Percentiles rank a stretch among this genome's conserved stretches.
These are phyloP conservation scores for Hypomontagnella monticulosa DNA, from an alignment of 495 filamentous ascomycete genomes.

Conservation along the genomic window DNA sequence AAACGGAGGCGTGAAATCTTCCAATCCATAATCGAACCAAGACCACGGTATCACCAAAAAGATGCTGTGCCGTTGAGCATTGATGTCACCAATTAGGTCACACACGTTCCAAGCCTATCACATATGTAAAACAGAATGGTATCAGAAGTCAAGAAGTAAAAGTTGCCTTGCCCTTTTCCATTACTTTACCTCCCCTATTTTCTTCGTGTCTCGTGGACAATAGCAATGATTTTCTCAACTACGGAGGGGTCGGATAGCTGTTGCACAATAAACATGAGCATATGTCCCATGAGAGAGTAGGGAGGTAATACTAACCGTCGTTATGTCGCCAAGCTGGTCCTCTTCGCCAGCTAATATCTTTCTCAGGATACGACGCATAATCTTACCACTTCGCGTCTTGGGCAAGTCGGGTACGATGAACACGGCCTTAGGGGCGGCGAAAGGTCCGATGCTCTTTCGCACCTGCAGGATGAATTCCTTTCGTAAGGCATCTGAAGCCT, in stretches of 20 bases:
- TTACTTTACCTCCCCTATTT: too few relatives aligned
- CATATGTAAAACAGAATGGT: constrained; percentile 30
- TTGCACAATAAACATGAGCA: constrained; percentile 49
- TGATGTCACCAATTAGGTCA: not conserved
- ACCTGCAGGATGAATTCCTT: constrained; percentile 96
- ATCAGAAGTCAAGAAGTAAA: constrained; percentile 23
- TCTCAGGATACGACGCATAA: constrained; percentile 95
- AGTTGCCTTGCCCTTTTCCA: constrained; percentile 18
- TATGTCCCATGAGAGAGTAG: constrained; percentile 5
- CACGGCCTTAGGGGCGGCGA: constrained; percentile 94
- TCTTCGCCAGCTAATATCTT: constrained; percentile 98
- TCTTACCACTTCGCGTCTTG: constrained; percentile 97
- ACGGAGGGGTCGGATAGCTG: constrained; percentile 90
- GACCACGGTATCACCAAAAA: not conserved
- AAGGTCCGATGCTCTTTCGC: constrained; percentile 95
- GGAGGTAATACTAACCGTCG: constrained; percentile 72
- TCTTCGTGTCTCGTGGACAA: constrained; percentile 70
- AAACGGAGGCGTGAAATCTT: constrained; percentile 17
- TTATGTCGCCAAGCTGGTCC: constrained; percentile 92
- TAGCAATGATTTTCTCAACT: constrained; percentile 86
- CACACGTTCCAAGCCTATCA: constrained; percentile 13
- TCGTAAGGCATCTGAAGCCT: constrained; percentile 79
- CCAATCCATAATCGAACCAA: constrained; percentile 3
- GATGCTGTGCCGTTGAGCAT: not conserved
- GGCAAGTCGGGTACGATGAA: constrained; percentile 91